These are phyloP conservation scores for Alloteropsis semialata DNA, from an alignment of 176 grass and related monocot species.

Conservation along the genomic window DNA sequence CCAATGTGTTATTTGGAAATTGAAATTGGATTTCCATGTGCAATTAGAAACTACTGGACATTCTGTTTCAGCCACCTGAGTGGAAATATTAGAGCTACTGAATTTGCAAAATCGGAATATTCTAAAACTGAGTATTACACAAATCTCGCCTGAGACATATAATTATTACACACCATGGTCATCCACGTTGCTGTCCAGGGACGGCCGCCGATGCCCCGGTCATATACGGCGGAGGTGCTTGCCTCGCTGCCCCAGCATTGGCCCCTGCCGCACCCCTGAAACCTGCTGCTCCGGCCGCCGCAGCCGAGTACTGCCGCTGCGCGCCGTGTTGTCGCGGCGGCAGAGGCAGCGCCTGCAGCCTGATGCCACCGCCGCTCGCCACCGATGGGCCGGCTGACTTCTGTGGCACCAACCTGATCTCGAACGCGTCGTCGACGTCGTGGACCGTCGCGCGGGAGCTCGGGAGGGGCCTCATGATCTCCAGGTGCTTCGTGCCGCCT, in stretches of 20 bases:
- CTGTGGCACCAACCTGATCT: slow-evolving; percentile 48
- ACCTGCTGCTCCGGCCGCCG: neutral
- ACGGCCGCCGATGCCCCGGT: neutral
- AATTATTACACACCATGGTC: neutral
- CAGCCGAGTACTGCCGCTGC: neutral
- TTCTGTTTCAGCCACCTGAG: too few relatives aligned
- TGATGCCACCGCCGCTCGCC: neutral
- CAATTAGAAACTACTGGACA: too few relatives aligned
- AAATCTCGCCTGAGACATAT: neutral
- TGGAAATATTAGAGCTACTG: neutral
- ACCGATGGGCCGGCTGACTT: slow-evolving; percentile 29
- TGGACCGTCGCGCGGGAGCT: slow-evolving; percentile 47
- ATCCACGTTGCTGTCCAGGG: neutral
- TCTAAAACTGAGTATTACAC: too few relatives aligned
- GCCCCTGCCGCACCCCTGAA: neutral
- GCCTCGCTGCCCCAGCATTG: neutral
- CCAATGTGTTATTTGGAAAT: too few relatives aligned
- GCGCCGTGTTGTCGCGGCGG: too few relatives aligned
- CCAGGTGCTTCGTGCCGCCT: slow-evolving; percentile 4
- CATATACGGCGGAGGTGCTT: neutral
- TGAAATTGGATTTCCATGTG: too few relatives aligned
- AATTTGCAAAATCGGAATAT: too few relatives aligned
- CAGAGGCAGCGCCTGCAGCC: neutral
- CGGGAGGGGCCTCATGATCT: slow-evolving; percentile 35
- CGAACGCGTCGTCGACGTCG: slow-evolving; percentile 42